phyloP scores from a whole-genome alignment of 176 grass and related monocot genomes.

The Leersia perrieri region DNA sequence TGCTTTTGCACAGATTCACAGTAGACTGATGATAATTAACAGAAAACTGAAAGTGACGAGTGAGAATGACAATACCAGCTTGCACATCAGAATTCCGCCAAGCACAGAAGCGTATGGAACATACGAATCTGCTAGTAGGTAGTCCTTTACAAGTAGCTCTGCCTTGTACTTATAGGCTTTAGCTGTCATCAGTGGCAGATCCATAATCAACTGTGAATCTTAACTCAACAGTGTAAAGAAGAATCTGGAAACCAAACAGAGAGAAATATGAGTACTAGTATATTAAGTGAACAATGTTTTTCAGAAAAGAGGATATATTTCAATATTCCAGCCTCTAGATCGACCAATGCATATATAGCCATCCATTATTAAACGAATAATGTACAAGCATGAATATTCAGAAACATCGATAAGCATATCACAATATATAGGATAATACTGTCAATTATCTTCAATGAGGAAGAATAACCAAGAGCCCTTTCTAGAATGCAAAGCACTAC shows the following conservation, averaged over 20 bases:
- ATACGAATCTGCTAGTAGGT: slow-evolving; percentile 75
- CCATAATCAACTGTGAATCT: slow-evolving; percentile 20
- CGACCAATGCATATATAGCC: no score
- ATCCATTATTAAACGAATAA: neutral
- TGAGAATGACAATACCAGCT: slow-evolving; percentile 61
- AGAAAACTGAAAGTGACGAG: slow-evolving; percentile 2
- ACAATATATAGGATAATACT: neutral
- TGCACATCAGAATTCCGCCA: slow-evolving; percentile 78
- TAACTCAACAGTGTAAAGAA: slow-evolving; percentile 14
- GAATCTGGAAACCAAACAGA: neutral
- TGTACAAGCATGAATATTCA: neutral
- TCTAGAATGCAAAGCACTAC: neutral
- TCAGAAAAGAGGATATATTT: no score
- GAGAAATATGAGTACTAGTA: neutral
- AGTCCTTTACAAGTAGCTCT: slow-evolving; percentile 68
- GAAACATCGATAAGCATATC: neutral
- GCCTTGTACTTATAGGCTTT: slow-evolving; percentile 64
- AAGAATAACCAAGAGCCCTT: neutral
- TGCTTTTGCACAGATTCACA: neutral
- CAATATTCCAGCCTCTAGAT: no score
- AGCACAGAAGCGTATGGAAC: slow-evolving; percentile 64
- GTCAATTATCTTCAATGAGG: neutral
- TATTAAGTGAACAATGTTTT: neutral
- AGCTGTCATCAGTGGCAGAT: slow-evolving; percentile 40
- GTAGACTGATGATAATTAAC: neutral